phyloP scores from a whole-genome alignment of 2,329 filamentous ascomycete species.

The Scleromitrula shiraiana region DNA sequence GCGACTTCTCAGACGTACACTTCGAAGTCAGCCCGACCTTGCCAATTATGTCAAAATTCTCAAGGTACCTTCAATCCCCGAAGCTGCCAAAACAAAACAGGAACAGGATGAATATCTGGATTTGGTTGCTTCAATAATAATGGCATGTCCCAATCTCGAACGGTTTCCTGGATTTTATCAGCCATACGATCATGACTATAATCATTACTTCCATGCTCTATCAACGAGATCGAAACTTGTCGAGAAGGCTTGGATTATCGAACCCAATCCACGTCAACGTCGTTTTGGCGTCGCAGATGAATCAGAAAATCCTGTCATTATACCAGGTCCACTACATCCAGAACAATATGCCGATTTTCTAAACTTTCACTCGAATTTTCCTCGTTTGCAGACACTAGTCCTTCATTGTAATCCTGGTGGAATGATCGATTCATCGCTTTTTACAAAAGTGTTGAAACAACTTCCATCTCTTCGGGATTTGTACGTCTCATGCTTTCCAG shows the following conservation, averaged over 20 bases:
- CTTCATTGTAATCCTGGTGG: slow-evolving; percentile 52
- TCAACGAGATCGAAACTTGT: slow-evolving; percentile 47
- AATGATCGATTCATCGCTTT: slow-evolving; percentile 43
- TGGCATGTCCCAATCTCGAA: slow-evolving; percentile 59
- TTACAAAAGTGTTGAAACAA: slow-evolving; percentile 41
- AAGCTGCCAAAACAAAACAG: slow-evolving; percentile 29
- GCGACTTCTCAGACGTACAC: slow-evolving; percentile 48
- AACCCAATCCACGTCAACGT: slow-evolving; percentile 29
- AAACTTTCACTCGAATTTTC: slow-evolving; percentile 47
- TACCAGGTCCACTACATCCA: slow-evolving; percentile 35
- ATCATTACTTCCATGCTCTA: slow-evolving; percentile 49
- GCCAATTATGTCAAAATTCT: slow-evolving; percentile 48
- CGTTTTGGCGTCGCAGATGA: slow-evolving; percentile 20
- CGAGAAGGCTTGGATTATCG: slow-evolving; percentile 52
- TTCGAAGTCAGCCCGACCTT: slow-evolving; percentile 45
- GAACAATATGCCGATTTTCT: slow-evolving; percentile 39
- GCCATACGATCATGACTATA: slow-evolving; percentile 48
- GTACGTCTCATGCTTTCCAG: slow-evolving; percentile 50
- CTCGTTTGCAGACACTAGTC: slow-evolving; percentile 45
- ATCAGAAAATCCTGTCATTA: slow-evolving; percentile 18
- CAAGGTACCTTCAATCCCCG: slow-evolving; percentile 44
- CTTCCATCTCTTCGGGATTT: slow-evolving; percentile 50
- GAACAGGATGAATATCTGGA: slow-evolving; percentile 46
- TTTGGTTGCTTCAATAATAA: slow-evolving; percentile 50
- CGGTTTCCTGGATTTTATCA: slow-evolving; percentile 46